Base-by-base conservation (phyloP, 306 rosid genomes). In the Acacia melanoxylon region DNA sequence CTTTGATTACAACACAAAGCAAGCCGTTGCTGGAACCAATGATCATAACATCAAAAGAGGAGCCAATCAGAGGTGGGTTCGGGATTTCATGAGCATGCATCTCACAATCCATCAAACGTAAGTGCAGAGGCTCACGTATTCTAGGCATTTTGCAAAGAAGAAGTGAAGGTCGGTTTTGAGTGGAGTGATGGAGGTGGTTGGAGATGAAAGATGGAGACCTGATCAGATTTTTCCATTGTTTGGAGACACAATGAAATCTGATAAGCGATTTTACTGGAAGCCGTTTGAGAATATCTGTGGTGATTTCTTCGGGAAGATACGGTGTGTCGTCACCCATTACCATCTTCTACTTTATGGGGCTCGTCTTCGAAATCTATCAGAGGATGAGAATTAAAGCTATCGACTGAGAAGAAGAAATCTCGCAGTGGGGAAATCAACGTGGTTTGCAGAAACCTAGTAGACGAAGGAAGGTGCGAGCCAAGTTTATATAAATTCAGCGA, bases 11-110 rank as follows among this genome's bases (percentile, higher is more conserved):
- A 58, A 76, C 54, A 20, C 81, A 82, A 3, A 76, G 4, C 24
- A 82, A 63, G 44, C 81, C 85, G 11, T 82, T 70, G 78, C 78
- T 68, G 73, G 85, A 82, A 13, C 66, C 81, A 8, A 82, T 22
- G 16, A 82, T 16, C 6, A 0, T 69, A 35, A 24, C 44, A 40
- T 0, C 7, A 0, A 1, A 20, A 1, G 2, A 54, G 61, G 61
- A 8, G 3, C 59, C 29, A 22, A 1, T 7, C 4, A 8, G 20
- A 25, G 61, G 22, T 5, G 72, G 8, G 11, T 14, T 14, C 41
- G 44, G 19, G 25, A 58, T 12, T 37, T 20, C 3, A 8, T 4
- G 27, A 1, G 19, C 15, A 40, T n/a, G 1, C 66, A 31, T 1
- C 35, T 76, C 31, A 16, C 45, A 25, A 44, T 40, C 31, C 8